Evolutionary conservation across 805 yeast species (phyloP).

Genomic region (Teunomyces funiuensis): DNA sequence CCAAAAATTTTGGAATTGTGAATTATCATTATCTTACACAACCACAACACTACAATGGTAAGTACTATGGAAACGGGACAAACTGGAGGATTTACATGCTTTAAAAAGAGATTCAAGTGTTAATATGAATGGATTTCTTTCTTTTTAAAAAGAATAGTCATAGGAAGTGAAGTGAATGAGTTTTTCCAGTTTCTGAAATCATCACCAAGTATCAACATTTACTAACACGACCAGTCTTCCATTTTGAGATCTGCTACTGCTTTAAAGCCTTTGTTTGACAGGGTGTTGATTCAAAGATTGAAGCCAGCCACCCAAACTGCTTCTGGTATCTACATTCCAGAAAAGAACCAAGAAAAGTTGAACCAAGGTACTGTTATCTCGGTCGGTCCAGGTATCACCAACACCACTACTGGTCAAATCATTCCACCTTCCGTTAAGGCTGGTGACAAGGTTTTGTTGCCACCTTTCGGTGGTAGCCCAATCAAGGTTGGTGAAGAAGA

Average conservation of each 20-base stretch:
- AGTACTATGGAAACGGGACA: not conserved
- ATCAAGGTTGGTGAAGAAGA: slow-evolving; percentile 86
- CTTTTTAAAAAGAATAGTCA: too few species aligned
- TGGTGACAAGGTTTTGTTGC: slow-evolving; percentile 94
- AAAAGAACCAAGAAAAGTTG: slow-evolving; percentile 91
- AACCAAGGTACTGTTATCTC: slow-evolving; percentile 91
- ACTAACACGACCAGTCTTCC: slow-evolving; percentile 39
- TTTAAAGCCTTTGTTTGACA: slow-evolving; percentile 90
- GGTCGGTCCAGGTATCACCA: slow-evolving; percentile 90
- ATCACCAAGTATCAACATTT: slow-evolving; percentile 5
- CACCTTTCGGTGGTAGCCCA: slow-evolving; percentile 89
- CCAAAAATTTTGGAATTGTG: not conserved
- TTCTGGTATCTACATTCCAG: slow-evolving; percentile 91
- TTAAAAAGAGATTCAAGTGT: too few species aligned
- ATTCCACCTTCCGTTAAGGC: slow-evolving; percentile 73
- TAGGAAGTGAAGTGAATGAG: not conserved
- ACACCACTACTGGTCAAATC: slow-evolving; percentile 66
- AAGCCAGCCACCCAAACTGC: slow-evolving; percentile 91
- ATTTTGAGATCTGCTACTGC: slow-evolving; percentile 80
- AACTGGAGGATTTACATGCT: not conserved
- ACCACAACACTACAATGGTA: slow-evolving; percentile 6
- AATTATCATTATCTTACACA: not conserved
- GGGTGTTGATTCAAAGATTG: slow-evolving; percentile 92
- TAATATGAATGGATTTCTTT: too few species aligned
- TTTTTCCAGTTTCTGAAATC: too few species aligned